These are phyloP conservation scores for Isochrysis galbana DNA, from an alignment of 78 protist genomes.

Conservation along the genomic window DNA sequence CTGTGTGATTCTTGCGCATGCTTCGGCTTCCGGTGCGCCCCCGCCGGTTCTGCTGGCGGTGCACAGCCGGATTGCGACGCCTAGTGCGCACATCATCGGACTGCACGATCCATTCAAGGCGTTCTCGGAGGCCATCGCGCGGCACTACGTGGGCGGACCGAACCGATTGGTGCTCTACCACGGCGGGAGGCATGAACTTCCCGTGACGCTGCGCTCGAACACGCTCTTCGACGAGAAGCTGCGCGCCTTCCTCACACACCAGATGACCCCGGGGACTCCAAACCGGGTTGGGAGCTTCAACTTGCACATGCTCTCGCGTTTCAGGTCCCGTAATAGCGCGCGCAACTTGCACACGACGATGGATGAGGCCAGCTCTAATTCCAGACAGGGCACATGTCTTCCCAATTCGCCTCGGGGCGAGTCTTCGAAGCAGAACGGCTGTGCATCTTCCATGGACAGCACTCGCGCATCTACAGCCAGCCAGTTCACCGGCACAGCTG, in stretches of 20 bases:
- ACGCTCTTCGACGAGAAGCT: not conserved
- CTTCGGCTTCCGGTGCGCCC: not conserved
- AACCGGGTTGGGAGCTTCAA: no score
- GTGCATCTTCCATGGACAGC: no score
- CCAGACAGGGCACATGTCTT: not conserved
- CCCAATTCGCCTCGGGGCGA: not conserved
- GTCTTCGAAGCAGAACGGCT: no score
- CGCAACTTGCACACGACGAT: not conserved
- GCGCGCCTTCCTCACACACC: no score
- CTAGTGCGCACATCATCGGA: not conserved
- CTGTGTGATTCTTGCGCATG: not conserved
- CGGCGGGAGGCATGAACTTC: not conserved
- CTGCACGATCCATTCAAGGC: not conserved
- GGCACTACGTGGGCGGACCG: not conserved
- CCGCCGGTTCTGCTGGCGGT: not conserved
- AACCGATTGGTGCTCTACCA: not conserved
- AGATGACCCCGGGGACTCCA: no score
- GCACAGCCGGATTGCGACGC: not conserved
- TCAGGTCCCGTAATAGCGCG: not conserved
- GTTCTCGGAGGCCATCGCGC: not conserved
- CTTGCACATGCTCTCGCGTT: not conserved
- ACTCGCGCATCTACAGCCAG: no score
- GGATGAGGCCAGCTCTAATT: not conserved
- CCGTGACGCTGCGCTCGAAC: not conserved
- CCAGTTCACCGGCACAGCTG: no score